phyloP scores from a whole-genome alignment of 169 alveolate species.

The Eimeria sp. region DNA sequence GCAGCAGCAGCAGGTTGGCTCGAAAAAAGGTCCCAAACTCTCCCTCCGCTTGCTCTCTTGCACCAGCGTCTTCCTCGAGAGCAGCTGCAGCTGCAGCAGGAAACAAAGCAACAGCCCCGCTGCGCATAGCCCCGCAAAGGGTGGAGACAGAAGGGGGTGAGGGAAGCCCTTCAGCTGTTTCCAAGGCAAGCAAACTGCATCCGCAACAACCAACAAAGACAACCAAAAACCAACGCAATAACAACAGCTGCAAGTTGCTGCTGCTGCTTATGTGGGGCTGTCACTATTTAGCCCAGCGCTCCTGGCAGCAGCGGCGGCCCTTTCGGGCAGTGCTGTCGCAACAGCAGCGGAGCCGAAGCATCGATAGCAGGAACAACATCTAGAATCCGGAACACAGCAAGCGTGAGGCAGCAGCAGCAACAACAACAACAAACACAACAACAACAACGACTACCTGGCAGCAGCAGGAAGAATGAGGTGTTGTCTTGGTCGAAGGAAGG shows the following conservation, averaged over 20 bases:
- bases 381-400: not conserved
- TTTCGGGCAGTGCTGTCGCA: not conserved
- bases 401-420: not conserved
- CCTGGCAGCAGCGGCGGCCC: not conserved
- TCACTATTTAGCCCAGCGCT: not conserved
- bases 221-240: not conserved
- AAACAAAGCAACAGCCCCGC: not conserved
- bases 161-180: slow-evolving; percentile 32
- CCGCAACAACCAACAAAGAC: not conserved
- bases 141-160: not conserved
- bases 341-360: not conserved
- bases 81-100: slow-evolving; percentile 37
- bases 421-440: not conserved
- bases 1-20: slow-evolving; percentile 32
- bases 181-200: slow-evolving; percentile 31
- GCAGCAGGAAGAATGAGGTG: slow-evolving; percentile 72
- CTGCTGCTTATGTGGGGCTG: not conserved
- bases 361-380: not conserved
- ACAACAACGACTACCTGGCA: slow-evolving; percentile 46
- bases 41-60: not conserved
- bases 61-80: not conserved
- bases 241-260: not conserved
- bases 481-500: slow-evolving; percentile 27
- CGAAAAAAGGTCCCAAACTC: slow-evolving; percentile 35
- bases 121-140: not conserved